Conservation (phyloP, 805 yeast genomes). For the Myxozyma neotropica region DNA sequence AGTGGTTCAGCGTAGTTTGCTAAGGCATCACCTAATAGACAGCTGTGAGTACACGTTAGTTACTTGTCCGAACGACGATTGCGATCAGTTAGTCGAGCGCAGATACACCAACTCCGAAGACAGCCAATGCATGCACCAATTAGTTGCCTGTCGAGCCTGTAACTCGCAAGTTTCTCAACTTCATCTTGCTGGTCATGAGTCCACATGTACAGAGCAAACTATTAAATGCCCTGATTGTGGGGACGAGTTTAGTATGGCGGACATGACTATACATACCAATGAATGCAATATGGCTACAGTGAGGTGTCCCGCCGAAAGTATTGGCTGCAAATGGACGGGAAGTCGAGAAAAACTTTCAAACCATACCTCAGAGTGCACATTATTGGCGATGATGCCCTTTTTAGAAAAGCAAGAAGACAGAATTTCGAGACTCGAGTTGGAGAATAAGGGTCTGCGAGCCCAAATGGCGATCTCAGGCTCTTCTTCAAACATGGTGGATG, state of each 20-base stretch:
- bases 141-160: constrained; percentile 25
- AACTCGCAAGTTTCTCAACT: constrained; percentile 19
- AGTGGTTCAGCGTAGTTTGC: constrained; percentile 61
- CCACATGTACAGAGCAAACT: constrained; percentile 20
- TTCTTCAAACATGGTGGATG: constrained; percentile 22
- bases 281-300: constrained; percentile 34
- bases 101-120: constrained; percentile 10
- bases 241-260: constrained; percentile 23
- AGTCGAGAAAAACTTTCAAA: constrained; percentile 26
- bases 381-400: constrained; percentile 38
- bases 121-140: constrained; percentile 2
- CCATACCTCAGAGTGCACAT: constrained; percentile 38
- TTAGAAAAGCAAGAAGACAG: constrained; percentile 38
- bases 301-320: constrained; percentile 35
- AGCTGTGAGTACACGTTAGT: constrained; percentile 49
- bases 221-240: constrained; percentile 31
- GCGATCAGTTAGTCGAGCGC: constrained; percentile 36
- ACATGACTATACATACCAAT: constrained; percentile 28
- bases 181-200: constrained; percentile 15
- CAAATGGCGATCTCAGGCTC: constrained; percentile 31
- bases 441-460: constrained; percentile 40
- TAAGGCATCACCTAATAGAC: constrained; percentile 52
- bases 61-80: constrained; percentile 42
- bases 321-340: constrained; percentile 42
- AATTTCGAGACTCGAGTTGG: constrained; percentile 40